Evolutionary conservation across 2,329 filamentous ascomycete species (phyloP).

Genomic region (Thielaviopsis musarum): DNA sequence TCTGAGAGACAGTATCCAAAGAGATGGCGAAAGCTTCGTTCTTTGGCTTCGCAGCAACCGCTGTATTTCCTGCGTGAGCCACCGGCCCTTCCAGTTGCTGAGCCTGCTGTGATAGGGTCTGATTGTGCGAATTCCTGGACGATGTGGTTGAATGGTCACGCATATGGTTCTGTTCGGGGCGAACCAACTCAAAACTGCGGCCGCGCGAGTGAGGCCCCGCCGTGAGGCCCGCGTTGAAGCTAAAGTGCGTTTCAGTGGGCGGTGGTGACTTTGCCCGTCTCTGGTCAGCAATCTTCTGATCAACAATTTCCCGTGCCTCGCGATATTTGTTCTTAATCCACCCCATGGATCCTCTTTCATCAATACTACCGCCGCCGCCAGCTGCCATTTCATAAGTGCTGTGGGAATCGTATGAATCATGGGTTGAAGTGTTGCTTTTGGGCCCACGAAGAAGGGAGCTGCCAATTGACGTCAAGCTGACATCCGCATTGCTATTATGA

Average conservation of each 20-base stretch:
- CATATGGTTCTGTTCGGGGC: constrained; percentile 29
- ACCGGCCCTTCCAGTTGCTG: too few relatives aligned
- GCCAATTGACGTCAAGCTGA: constrained; percentile 51
- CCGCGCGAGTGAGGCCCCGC: constrained; percentile 18
- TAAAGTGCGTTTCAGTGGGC: constrained; percentile 6
- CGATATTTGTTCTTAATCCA: constrained; percentile 46
- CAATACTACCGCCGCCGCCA: neutral
- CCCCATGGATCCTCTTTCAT: constrained; percentile 31
- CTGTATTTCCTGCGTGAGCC: too few relatives aligned
- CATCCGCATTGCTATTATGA: constrained; percentile 44
- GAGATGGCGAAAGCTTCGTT: neutral
- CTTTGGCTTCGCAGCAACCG: neutral
- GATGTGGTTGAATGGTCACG: constrained; percentile 19
- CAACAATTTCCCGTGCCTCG: constrained; percentile 39
- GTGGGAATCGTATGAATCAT: constrained; percentile 31
- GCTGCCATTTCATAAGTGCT: constrained; percentile 1
- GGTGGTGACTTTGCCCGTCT: constrained; percentile 41
- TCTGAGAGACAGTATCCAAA: too few relatives aligned
- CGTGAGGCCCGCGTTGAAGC: constrained; percentile 13
- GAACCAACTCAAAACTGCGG: constrained; percentile 18
- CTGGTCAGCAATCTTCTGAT: constrained; percentile 35
- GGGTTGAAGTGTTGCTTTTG: constrained; percentile 28
- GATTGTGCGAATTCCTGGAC: neutral
- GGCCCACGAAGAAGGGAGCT: constrained; percentile 36
- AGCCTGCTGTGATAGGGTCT: neutral